phyloP scores from a whole-genome alignment of 2,329 filamentous ascomycete species.

The Pseudogymnoascus sp. region DNA sequence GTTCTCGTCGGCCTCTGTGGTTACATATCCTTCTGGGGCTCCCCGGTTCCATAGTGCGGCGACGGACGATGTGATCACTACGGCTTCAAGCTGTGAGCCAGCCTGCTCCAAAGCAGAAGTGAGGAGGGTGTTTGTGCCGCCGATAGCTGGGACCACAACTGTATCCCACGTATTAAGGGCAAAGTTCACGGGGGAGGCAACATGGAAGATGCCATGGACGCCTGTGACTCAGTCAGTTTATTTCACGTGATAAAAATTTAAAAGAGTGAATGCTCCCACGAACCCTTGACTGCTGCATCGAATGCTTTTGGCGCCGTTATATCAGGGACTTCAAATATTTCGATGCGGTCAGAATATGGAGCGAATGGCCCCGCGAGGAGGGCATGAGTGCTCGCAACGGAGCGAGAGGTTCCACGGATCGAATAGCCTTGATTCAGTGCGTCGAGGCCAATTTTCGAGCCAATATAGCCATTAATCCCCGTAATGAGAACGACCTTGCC shows the following conservation, averaged over 20 bases:
- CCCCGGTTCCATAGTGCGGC: not conserved
- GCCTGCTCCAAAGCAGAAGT: not conserved
- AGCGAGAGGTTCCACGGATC: constrained; percentile 27
- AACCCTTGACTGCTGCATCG: constrained; percentile 25
- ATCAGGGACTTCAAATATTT: constrained; percentile 25
- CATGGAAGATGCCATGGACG: constrained; percentile 28
- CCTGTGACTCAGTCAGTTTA: constrained; percentile 13
- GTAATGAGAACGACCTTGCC: constrained; percentile 28
- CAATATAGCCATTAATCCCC: constrained; percentile 31
- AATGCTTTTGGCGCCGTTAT: constrained; percentile 26
- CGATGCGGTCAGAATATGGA: constrained; percentile 22
- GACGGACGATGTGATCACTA: not conserved
- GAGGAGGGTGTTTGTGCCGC: not conserved
- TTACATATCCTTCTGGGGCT: not conserved
- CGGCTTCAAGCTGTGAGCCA: not conserved
- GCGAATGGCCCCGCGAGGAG: constrained; percentile 24
- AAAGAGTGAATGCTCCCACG: not conserved
- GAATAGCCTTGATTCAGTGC: constrained; percentile 24
- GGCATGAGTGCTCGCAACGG: constrained; percentile 17
- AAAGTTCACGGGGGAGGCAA: constrained; percentile 27
- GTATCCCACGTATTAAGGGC: constrained; percentile 26
- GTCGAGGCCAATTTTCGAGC: constrained; percentile 22
- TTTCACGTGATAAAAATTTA: not conserved
- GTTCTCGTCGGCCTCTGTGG: constrained; percentile 1
- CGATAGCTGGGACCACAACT: constrained; percentile 17